Conservation (phyloP, 2,329 filamentous ascomycete genomes). For the Aciculosporium take region DNA sequence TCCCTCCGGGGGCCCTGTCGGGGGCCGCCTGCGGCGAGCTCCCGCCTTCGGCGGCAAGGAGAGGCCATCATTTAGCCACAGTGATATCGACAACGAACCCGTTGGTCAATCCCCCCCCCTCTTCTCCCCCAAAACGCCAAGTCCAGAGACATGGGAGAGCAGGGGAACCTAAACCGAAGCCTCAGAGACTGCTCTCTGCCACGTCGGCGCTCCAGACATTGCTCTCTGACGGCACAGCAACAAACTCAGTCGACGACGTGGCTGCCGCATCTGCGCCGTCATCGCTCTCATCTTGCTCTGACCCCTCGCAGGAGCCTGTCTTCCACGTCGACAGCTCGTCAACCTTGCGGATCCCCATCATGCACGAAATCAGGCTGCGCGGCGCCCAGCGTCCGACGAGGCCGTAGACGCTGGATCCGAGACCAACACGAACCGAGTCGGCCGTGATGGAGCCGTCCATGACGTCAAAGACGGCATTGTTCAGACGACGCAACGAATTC, state of each 20-base stretch:
- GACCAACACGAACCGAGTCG: constrained; percentile 62
- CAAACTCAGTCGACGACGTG: constrained; percentile 31
- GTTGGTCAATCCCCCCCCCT: not conserved
- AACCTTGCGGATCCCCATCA: constrained; percentile 66
- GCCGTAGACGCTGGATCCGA: constrained; percentile 72
- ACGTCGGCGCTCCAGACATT: constrained; percentile 29
- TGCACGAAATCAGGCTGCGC: constrained; percentile 68
- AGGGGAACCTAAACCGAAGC: constrained; percentile 13
- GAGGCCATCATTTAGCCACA: not conserved
- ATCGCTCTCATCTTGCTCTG: constrained; percentile 23
- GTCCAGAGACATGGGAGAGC: too few species aligned
- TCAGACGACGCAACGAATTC: constrained; percentile 63
- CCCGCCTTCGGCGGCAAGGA: too few species aligned
- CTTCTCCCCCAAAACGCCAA: too few species aligned
- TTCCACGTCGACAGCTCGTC: constrained; percentile 43
- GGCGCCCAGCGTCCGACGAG: constrained; percentile 74
- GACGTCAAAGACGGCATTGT: constrained; percentile 83
- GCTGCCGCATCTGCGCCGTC: constrained; percentile 18
- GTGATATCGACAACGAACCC: not conserved
- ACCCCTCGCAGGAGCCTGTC: constrained; percentile 25
- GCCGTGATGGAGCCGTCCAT: constrained; percentile 51
- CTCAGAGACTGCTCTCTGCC: constrained; percentile 28
- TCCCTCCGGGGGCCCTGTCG: too few species aligned
- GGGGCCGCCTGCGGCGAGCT: too few species aligned
- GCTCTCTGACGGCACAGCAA: constrained; percentile 29